These are phyloP conservation scores for Terana coerulea DNA, from an alignment of 768 basidiomycete species.

Conservation along the genomic window DNA sequence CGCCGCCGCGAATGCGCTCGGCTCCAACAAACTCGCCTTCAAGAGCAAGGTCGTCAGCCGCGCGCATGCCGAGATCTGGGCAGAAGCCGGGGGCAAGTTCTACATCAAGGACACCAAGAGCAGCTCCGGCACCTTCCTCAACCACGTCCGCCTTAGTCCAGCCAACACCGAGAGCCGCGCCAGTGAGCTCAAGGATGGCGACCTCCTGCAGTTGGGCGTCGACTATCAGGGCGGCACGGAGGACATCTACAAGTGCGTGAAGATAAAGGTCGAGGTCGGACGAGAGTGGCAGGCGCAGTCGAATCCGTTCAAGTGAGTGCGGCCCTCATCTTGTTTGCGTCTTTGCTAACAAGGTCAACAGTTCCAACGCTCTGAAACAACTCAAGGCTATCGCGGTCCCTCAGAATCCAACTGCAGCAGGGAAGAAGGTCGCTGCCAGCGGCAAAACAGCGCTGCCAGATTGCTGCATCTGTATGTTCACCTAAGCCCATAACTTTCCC, in stretches of 20 bases:
- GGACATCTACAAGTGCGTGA: slow-evolving; percentile 96
- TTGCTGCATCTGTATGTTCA: slow-evolving; percentile 87
- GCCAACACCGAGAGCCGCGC: slow-evolving; percentile 80
- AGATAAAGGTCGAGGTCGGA: slow-evolving; percentile 88
- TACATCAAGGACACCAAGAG: slow-evolving; percentile 89
- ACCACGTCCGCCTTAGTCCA: slow-evolving; percentile 84
- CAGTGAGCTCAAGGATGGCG: slow-evolving; percentile 83
- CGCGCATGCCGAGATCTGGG: slow-evolving; percentile 94
- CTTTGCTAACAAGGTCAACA: slow-evolving; percentile 22
- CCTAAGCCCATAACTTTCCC: background rate
- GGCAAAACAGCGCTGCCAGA: slow-evolving; percentile 56
- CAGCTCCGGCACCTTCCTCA: slow-evolving; percentile 90
- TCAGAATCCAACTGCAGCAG: slow-evolving; percentile 16
- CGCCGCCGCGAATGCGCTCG: slow-evolving; percentile 61
- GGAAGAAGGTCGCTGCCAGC: slow-evolving; percentile 23
- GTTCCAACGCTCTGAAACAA: slow-evolving; percentile 76
- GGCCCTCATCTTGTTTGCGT: slow-evolving; percentile 1
- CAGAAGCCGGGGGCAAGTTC: slow-evolving; percentile 64
- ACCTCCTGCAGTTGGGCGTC: slow-evolving; percentile 91
- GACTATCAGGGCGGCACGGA: slow-evolving; percentile 98
- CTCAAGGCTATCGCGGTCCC: slow-evolving; percentile 63
- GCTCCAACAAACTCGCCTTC: slow-evolving; percentile 87
- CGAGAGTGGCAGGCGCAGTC: slow-evolving; percentile 87
- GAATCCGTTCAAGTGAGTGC: slow-evolving; percentile 86
- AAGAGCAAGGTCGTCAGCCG: slow-evolving; percentile 93